phyloP scores from a whole-genome alignment of 140 eudicot species.

The Senecio squalidus region DNA sequence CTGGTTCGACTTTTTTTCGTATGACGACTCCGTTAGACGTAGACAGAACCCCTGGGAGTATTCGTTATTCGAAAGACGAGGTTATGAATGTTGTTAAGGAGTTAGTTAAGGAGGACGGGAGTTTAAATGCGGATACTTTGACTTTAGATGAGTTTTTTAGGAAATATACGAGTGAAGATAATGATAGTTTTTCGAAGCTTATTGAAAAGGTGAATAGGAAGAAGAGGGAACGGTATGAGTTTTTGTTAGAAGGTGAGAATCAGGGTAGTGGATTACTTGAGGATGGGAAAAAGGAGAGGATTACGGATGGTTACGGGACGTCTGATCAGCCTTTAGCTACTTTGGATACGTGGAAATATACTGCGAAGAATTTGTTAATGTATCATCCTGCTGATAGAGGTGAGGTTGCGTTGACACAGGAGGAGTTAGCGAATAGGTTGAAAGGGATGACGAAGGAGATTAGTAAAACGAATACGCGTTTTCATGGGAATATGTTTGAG shows the following conservation, averaged over 20 bases:
- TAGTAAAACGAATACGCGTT: slow-evolving; percentile 61
- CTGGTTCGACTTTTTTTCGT: slow-evolving; percentile 69
- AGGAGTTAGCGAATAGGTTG: slow-evolving; percentile 58
- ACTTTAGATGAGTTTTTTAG: slow-evolving; percentile 71
- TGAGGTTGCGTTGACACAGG: slow-evolving; percentile 65
- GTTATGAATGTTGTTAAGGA: slow-evolving; percentile 5
- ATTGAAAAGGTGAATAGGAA: slow-evolving; percentile 72
- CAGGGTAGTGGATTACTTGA: slow-evolving; percentile 40
- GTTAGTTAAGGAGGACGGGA: not conserved
- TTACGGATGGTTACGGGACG: slow-evolving; percentile 88
- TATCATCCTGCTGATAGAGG: slow-evolving; percentile 92
- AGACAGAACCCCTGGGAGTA: slow-evolving; percentile 35
- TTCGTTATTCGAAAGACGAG: slow-evolving; percentile 22
- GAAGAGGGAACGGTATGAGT: slow-evolving; percentile 65
- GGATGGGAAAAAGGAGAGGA: slow-evolving; percentile 50
- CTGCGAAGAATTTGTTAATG: slow-evolving; percentile 84
- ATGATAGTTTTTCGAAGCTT: slow-evolving; percentile 67
- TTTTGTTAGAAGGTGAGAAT: slow-evolving; percentile 61
- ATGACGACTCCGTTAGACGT: slow-evolving; percentile 50
- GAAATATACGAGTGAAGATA: slow-evolving; percentile 88
- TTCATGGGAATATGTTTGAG: slow-evolving; percentile 66
- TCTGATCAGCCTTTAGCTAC: slow-evolving; percentile 83
- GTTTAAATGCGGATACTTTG: slow-evolving; percentile 14
- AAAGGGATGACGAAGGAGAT: slow-evolving; percentile 74
- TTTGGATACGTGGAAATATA: slow-evolving; percentile 77